Percentiles rank a stretch among this genome's conserved stretches.
These are phyloP conservation scores for Ustanciosporium gigantosporum DNA, from an alignment of 1,284 basidiomycete genomes.

Conservation along the genomic window DNA sequence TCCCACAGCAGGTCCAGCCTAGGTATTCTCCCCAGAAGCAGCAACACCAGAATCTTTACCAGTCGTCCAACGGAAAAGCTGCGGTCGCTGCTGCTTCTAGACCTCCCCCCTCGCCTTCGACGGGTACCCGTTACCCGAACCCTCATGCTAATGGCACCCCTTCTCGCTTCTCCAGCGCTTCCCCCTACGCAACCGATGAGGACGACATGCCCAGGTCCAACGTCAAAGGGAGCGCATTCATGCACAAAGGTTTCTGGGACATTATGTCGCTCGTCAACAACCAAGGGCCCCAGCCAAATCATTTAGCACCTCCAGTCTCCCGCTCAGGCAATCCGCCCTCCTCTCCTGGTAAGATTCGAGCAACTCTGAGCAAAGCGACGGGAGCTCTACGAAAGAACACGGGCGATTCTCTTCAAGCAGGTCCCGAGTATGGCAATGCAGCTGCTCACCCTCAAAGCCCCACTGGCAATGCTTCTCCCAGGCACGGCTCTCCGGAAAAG, in stretches of 20 bases:
- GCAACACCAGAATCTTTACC: background rate
- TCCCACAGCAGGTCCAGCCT: background rate
- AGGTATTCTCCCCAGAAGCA: background rate
- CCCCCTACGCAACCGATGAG: conserved; percentile 10
- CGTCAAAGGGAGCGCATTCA: conserved; percentile 48
- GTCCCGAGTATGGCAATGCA: conserved; percentile 25
- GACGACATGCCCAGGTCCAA: conserved; percentile 23
- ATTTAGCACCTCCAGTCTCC: conserved; percentile 20
- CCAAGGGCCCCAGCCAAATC: conserved; percentile 9
- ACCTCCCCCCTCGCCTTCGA: conserved; percentile 27
- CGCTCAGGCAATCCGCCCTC: conserved; percentile 11
- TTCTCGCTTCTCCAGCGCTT: conserved; percentile 24
- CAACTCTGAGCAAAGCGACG: conserved; percentile 46
- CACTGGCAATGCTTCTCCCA: conserved; percentile 6
- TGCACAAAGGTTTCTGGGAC: conserved; percentile 58
- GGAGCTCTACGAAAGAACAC: conserved; percentile 34
- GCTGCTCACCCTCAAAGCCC: conserved; percentile 1
- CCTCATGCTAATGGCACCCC: conserved; percentile 28
- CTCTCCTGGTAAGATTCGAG: conserved; percentile 32
- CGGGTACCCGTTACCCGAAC: conserved; percentile 31
- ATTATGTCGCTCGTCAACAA: conserved; percentile 54
- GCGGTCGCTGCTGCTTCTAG: conserved; percentile 5
- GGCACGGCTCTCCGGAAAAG: conserved; percentile 8
- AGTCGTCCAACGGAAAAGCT: too few relatives aligned
- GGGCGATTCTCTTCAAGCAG: conserved; percentile 27